A percentile compares a stretch with the other conserved stretches of the same genome.
Evolutionary conservation across 2,329 filamentous ascomycete species (phyloP).

Genomic region (Rhinocladiella similis): DNA sequence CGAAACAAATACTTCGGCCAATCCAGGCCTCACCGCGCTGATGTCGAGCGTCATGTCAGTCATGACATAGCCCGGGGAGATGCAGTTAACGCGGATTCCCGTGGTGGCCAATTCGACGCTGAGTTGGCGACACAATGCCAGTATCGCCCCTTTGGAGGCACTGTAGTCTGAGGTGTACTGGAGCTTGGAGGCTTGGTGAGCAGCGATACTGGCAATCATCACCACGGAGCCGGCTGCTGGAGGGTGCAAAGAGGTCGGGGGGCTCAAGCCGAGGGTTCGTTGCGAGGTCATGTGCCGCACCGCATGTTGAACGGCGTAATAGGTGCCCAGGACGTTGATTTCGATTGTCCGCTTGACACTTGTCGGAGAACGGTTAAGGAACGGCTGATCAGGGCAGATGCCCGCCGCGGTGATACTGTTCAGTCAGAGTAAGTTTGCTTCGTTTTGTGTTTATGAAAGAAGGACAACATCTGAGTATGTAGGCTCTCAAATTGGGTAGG

Average conservation of each 20-base stretch:
- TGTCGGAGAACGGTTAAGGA: constrained; percentile 46
- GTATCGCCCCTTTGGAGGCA: constrained; percentile 42
- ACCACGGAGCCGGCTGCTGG: constrained; percentile 18
- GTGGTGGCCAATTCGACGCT: constrained; percentile 52
- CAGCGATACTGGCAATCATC: constrained; percentile 22
- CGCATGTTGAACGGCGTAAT: constrained; percentile 50
- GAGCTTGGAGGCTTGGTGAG: constrained; percentile 14
- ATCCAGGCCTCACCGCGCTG: constrained; percentile 30
- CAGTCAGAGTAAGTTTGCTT: not conserved
- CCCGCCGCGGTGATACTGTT: constrained; percentile 35
- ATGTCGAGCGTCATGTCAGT: constrained; percentile 39
- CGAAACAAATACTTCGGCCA: constrained; percentile 38
- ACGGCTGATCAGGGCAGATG: constrained; percentile 46
- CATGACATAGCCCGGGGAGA: constrained; percentile 44
- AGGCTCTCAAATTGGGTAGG: no score
- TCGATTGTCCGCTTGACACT: constrained; percentile 43
- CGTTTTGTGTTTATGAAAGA: not conserved
- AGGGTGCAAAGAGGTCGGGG: constrained; percentile 29
- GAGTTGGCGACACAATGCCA: constrained; percentile 35
- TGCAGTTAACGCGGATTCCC: constrained; percentile 48
- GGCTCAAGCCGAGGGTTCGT: constrained; percentile 36
- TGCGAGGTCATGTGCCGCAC: constrained; percentile 53
- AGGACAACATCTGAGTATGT: not conserved
- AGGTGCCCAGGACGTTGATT: constrained; percentile 47
- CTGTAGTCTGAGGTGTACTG: constrained; percentile 22